These are phyloP conservation scores for Nothophytophthora sp. DNA, from an alignment of 352 stramenopile species.

Conservation along the genomic window DNA sequence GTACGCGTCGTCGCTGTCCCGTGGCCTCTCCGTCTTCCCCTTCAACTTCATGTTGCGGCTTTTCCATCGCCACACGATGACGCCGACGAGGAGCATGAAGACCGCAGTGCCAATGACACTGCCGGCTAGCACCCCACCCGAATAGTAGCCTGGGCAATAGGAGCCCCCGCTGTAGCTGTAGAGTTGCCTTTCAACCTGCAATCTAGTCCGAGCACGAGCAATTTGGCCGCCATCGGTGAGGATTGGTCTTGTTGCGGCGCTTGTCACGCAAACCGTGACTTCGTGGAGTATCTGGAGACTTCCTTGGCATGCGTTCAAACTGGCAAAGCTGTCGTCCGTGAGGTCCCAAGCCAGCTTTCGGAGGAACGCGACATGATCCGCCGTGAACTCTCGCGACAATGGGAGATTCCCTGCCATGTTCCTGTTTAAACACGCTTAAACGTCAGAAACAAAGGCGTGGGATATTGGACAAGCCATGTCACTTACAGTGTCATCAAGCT, in stretches of 20 bases:
- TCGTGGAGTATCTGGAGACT: slow-evolving; percentile 6
- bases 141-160: slow-evolving; percentile 8
- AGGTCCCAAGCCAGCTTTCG: slow-evolving; percentile 9
- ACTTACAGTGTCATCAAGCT: slow-evolving; percentile 8
- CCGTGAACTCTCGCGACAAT: slow-evolving; percentile 9
- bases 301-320: background rate
- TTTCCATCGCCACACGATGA: slow-evolving; percentile 9
- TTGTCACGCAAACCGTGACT: slow-evolving; percentile 5
- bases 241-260: background rate
- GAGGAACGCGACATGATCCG: slow-evolving; percentile 10
- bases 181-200: slow-evolving; percentile 6
- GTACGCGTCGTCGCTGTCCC: background rate
- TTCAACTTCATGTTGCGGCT: background rate
- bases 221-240: background rate
- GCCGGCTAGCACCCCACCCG: slow-evolving; percentile 9
- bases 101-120: slow-evolving; percentile 9
- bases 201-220: background rate
- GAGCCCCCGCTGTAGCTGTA: slow-evolving; percentile 7
- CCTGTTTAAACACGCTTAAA: slow-evolving; percentile 1
- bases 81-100: slow-evolving; percentile 4
- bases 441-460: background rate
- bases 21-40: background rate
- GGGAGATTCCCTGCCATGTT: slow-evolving; percentile 2
- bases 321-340: slow-evolving; percentile 8
- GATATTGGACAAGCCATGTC: background rate